Evolutionary conservation across 2,329 filamentous ascomycete genomes (phyloP), one percentile per base, ranked within the genome.

Genomic region (Zasmidium cellare): DNA sequence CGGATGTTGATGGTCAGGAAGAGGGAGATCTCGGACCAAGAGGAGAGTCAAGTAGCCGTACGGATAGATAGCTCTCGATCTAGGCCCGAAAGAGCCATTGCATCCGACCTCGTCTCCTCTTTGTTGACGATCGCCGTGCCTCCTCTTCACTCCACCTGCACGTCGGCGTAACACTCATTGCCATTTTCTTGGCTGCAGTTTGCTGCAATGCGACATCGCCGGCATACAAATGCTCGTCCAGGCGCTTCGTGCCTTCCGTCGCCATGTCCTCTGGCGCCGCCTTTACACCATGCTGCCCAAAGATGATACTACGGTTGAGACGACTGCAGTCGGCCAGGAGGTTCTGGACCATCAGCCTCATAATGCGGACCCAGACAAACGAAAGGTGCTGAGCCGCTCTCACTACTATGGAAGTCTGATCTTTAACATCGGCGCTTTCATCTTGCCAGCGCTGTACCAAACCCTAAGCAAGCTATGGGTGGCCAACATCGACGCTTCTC

Each of bases 391-490:
- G 48, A 67, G 61, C 31, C 56, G 67, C 28, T 46, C 55, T 18
- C 48, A 69, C 24, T 89, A 87, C 66, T 59, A 67, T 0, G 85
- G 85, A 0, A 82, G 85, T 0, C 74, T 90, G 0, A 54, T 82
- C 14, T 87, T 89, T 76, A 90, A 90, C 65, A 56, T 85, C 9
- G 77, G 71, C 48, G 78, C 86, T 1, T 89, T 90, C 69, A 69
- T 85, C 1, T 79, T 90, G 0, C 87, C 86, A 0, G 87, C 87
- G 0, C 75, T 91, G 0, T 90, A 90, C 66, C 72, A 74, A 31
- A 91, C 87, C 0, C 79, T 91, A 0, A 82, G 82, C 50, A 90
- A 90, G 67, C 77, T 89, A 18, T 91, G 87, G 88, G 81, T 91
- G 2, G 86, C 87, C 2, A 81, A 83, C 55, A 88, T 90, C 55